phyloP scores from a whole-genome alignment of 2,329 filamentous ascomycete genomes.

The Emmonsiellopsis sp. region DNA sequence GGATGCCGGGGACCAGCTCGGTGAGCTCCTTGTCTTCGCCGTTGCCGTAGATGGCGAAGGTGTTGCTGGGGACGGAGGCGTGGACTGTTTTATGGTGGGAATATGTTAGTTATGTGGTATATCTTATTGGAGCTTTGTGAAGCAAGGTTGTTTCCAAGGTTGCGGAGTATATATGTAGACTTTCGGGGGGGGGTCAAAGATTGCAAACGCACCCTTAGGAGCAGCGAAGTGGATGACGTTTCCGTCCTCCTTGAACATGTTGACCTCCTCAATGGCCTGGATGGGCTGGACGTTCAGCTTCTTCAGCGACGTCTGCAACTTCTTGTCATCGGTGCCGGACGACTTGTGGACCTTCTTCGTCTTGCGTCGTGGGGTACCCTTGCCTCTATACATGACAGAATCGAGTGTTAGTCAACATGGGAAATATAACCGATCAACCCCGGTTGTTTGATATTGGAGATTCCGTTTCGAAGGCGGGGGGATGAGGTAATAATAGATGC shows the following conservation, averaged over 20 bases:
- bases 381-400: conserved; percentile 55
- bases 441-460: neutral
- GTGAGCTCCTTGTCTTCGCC: conserved; percentile 99
- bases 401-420: neutral
- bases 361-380: conserved; percentile 95
- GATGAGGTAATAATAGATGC: neutral
- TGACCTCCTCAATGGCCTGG: conserved; percentile 99
- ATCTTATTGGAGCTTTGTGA: neutral
- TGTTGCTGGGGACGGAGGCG: conserved; percentile 94
- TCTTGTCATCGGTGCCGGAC: conserved; percentile 96
- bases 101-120: neutral
- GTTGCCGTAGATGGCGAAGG: conserved; percentile 97
- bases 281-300: conserved; percentile 99
- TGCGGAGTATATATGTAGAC: neutral
- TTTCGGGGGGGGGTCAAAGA: neutral
- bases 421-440: neutral
- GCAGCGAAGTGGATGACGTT: conserved; percentile 99
- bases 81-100: conserved; percentile 57
- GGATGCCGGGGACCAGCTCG: conserved; percentile 96
- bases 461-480: neutral
- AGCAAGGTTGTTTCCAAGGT: neutral
- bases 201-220: conserved; percentile 72
- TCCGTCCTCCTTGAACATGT: conserved; percentile 99
- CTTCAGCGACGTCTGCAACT: conserved; percentile 94
- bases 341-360: conserved; percentile 95